Conservation (phyloP, 2,329 filamentous ascomycete species). For the Talaromyces sp. region DNA sequence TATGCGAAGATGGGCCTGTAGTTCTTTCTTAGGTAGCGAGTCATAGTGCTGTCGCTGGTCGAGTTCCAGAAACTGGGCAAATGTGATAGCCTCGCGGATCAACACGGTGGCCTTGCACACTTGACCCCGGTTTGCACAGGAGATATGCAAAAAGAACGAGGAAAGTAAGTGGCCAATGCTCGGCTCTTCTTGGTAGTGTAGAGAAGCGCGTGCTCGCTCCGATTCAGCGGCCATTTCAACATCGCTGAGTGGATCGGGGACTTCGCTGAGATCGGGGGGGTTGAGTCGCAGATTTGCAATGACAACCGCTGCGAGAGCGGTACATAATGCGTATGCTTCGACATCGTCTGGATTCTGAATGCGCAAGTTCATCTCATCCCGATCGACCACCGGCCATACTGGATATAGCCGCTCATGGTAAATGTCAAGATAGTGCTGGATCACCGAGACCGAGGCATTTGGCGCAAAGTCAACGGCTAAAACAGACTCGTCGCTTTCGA, state of each 20-base stretch:
- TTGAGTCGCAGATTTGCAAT: constrained; percentile 9
- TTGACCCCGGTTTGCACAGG: constrained; percentile 9
- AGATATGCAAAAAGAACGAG: constrained; percentile 11
- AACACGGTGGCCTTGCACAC: constrained; percentile 11
- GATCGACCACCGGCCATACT: constrained; percentile 11
- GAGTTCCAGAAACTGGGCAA: constrained; percentile 9
- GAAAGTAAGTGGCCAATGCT: constrained; percentile 8
- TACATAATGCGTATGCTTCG: constrained; percentile 10
- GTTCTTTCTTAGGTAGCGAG: constrained; percentile 3
- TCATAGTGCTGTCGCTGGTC: constrained; percentile 9
- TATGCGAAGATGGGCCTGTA: constrained; percentile 10
- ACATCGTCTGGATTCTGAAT: constrained; percentile 10
- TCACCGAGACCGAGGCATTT: constrained; percentile 4
- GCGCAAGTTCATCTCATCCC: constrained; percentile 8
- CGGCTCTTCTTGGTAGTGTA: constrained; percentile 8
- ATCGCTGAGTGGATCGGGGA: constrained; percentile 2
- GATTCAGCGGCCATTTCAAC: constrained; percentile 8
- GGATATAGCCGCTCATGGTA: constrained; percentile 10
- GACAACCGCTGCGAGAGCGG: constrained; percentile 9
- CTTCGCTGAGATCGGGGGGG: not conserved
- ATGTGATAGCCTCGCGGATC: constrained; percentile 11
- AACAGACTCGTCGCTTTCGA: constrained; percentile 1
- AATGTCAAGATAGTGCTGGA: constrained; percentile 10
- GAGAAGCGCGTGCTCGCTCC: constrained; percentile 6
- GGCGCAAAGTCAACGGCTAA: not conserved